A percentile compares a stretch with the other conserved stretches of the same genome.
Evolutionary conservation across 2,329 filamentous ascomycete species (phyloP).

Genomic region (Catunica adiposa): DNA sequence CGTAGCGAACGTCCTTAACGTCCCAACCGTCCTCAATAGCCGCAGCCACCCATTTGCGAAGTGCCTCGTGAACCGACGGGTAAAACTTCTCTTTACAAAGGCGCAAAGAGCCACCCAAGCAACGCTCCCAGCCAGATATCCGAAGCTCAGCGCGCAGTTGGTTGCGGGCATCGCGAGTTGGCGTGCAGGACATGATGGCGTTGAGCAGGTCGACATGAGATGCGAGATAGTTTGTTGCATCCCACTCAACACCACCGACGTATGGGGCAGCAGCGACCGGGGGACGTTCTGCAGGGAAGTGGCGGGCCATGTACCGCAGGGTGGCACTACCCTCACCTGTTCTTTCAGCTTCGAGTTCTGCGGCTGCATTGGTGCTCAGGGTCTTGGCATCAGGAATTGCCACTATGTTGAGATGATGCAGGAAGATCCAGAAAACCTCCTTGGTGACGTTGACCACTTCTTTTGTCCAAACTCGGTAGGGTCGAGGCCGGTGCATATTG

Average conservation of each 20-base stretch:
- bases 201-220: conserved; percentile 88
- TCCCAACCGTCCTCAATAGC: conserved; percentile 81
- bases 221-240: conserved; percentile 90
- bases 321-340: conserved; percentile 23
- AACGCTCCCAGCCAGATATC: conserved; percentile 79
- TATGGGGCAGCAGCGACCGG: conserved; percentile 91
- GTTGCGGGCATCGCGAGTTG: conserved; percentile 55
- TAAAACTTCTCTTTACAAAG: conserved; percentile 98
- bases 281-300: conserved; percentile 73
- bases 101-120: conserved; percentile 67
- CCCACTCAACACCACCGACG: conserved; percentile 95
- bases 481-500: conserved; percentile 71
- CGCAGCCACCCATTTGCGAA: conserved; percentile 80
- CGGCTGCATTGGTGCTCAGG: conserved; percentile 16
- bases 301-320: conserved; percentile 42
- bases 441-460: conserved; percentile 87
- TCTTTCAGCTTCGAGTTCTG: conserved; percentile 24
- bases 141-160: conserved; percentile 58
- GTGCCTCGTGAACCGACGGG: conserved; percentile 70
- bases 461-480: conserved; percentile 87
- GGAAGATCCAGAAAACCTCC: conserved; percentile 98
- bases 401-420: conserved; percentile 83
- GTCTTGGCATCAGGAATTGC: conserved; percentile 34
- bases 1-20: conserved; percentile 62
- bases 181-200: conserved; percentile 68